Conservation (phyloP, 306 rosid genomes). For the Purshia tridentata region DNA sequence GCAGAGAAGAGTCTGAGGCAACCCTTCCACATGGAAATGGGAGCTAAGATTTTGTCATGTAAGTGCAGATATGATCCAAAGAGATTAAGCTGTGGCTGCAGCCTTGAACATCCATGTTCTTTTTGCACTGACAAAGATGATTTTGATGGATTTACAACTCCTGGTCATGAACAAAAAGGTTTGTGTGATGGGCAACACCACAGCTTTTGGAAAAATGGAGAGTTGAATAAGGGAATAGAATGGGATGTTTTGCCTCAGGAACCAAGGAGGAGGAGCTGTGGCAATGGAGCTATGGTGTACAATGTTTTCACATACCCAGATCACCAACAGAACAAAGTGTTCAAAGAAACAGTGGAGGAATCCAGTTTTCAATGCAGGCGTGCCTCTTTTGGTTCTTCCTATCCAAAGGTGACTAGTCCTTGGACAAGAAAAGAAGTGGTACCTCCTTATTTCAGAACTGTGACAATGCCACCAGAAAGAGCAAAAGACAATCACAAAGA, state of each 20-base stretch:
- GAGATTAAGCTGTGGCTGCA: conserved; percentile 22
- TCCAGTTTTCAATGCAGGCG: conserved; percentile 8
- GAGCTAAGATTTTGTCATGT: conserved; percentile 8
- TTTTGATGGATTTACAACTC: conserved; percentile 17
- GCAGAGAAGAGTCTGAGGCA: conserved; percentile 15
- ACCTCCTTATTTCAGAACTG: conserved; percentile 46
- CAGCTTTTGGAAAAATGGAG: conserved; percentile 7
- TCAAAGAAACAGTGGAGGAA: conserved; percentile 13
- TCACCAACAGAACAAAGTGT: conserved; percentile 24
- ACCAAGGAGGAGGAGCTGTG: conserved; percentile 31
- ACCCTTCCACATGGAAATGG: conserved; percentile 3
- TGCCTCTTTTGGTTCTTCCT: conserved; percentile 9
- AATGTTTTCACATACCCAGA: conserved; percentile 36
- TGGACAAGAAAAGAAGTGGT: conserved; percentile 28
- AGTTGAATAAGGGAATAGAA: conserved; percentile 25
- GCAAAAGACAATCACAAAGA: conserved; percentile 24
- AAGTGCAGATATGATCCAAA: conserved; percentile 14
- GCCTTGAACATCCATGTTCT: conserved; percentile 45
- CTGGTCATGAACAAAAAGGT: conserved; percentile 20
- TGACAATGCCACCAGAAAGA: conserved; percentile 61
- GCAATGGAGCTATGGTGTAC: conserved; percentile 24
- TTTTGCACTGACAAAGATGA: conserved; percentile 13
- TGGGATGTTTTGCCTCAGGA: conserved; percentile 14
- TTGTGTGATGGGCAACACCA: conserved; percentile 6
- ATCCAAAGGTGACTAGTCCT: conserved; percentile 20